These are phyloP conservation scores for Neopestalotiopsis clavispora DNA, from an alignment of 2,329 filamentous ascomycete genomes.

Conservation along the genomic window DNA sequence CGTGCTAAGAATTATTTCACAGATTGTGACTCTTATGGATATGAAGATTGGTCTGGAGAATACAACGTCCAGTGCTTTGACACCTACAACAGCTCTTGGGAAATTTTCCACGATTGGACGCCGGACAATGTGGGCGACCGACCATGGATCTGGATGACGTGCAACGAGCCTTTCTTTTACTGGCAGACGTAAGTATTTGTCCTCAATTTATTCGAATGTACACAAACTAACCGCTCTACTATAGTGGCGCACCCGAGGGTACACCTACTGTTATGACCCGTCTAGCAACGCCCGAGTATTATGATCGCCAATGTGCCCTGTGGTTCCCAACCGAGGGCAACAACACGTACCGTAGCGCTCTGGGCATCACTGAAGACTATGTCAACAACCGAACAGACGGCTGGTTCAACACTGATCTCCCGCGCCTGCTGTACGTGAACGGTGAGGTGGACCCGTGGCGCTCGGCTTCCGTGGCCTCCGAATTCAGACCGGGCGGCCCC, in stretches of 20 bases:
- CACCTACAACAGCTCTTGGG: slow-evolving; percentile 55
- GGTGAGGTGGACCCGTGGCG: slow-evolving; percentile 66
- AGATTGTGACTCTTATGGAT: slow-evolving; percentile 50
- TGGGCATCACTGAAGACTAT: slow-evolving; percentile 49
- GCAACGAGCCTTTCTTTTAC: slow-evolving; percentile 65
- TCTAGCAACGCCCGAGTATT: slow-evolving; percentile 56
- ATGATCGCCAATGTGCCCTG: slow-evolving; percentile 57
- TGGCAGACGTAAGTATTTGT: slow-evolving; percentile 53
- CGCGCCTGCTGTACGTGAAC: slow-evolving; percentile 63
- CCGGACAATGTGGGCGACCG: slow-evolving; percentile 51
- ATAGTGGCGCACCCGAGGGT: slow-evolving; percentile 50
- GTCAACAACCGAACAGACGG: slow-evolving; percentile 61
- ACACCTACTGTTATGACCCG: slow-evolving; percentile 55
- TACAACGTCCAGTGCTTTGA: slow-evolving; percentile 56
- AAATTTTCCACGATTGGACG: slow-evolving; percentile 54
- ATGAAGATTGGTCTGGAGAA: slow-evolving; percentile 46
- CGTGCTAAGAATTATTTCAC: background rate
- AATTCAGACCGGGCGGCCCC: slow-evolving; percentile 59
- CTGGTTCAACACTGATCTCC: slow-evolving; percentile 56
- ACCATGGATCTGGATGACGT: slow-evolving; percentile 66
- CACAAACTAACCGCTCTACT: slow-evolving; percentile 15
- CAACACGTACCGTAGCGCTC: slow-evolving; percentile 52
- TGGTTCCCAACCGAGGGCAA: slow-evolving; percentile 57
- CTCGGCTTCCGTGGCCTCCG: slow-evolving; percentile 55
- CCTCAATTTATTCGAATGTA: background rate